Evolutionary conservation across 768 basidiomycete genomes (phyloP), one percentile per base, ranked within the genome.

Genomic region (Phanerochaete sordida): DNA sequence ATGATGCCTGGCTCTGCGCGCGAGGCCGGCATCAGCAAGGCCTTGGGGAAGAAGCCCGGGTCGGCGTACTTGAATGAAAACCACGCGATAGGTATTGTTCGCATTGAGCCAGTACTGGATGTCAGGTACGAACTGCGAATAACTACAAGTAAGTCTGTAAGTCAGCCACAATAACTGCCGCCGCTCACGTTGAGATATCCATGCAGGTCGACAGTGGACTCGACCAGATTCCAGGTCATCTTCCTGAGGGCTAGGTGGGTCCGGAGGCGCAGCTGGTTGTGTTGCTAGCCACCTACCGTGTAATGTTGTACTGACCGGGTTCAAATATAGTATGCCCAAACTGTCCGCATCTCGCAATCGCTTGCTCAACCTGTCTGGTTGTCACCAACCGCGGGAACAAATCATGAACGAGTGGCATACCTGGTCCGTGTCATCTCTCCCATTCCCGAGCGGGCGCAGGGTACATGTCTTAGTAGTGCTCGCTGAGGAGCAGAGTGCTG

Each of bases 1-100:
- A 85, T 6, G 84, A 85, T 1, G 84, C 81, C 73, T 86, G 85
- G 63, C 72, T 79, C 81, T 85, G n/a, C 1, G 23, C 3, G n/a
- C 26, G 37, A 21, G n/a, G 43, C 43, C 21, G n/a, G 30, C 43
- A 57, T 27, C 8, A 45, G 0, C 30, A 24, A 24, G 24, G 1
- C n/a, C 0, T n/a, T 31, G 31, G 55, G 39, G 4, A 39, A 2
- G 48, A 31, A 3, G 50, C 13, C 2, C 15, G 27, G 21, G 19
- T 52, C 69, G 33, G 33, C 33, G n/a, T 51, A 80, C 82, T 73
- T 85, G 84, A 57, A 86, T 83, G 67, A 83, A 84, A 26, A 85
- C 80, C n/a, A 83, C 83, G 24, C 82, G 77, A 67, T 81, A 84
- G 1, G 84, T 86, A 64, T 80, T 82, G 46, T 74, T 73, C 37